Evolutionary conservation across 306 rosid genomes (phyloP).

Genomic region (Acacia confusa): DNA sequence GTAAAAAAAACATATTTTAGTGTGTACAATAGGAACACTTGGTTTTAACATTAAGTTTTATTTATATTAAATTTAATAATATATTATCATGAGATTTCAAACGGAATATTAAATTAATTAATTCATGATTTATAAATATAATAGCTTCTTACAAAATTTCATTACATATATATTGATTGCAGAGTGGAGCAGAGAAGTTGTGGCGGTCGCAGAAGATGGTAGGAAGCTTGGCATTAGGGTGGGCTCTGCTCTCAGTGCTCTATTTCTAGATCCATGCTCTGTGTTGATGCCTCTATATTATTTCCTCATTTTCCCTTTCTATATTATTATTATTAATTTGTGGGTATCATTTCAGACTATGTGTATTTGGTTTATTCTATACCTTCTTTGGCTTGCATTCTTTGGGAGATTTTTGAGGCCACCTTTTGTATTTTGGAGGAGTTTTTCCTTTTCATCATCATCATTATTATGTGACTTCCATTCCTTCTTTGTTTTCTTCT

Average conservation of each 20-base stretch:
- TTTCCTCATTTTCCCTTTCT: not conserved
- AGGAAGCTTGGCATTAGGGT: slow-evolving; percentile 50
- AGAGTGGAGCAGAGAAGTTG: slow-evolving; percentile 63
- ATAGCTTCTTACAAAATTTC: not conserved
- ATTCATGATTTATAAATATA: not conserved
- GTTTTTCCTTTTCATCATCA: not conserved
- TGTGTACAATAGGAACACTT: too few species aligned
- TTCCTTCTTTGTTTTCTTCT: not conserved
- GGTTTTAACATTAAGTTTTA: too few species aligned
- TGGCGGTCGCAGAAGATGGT: slow-evolving; percentile 42
- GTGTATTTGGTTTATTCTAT: not conserved
- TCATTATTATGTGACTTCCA: slow-evolving; percentile 8
- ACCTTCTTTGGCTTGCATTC: slow-evolving; percentile 44
- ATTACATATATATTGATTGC: not conserved
- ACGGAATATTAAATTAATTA: too few species aligned
- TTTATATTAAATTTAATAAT: too few species aligned
- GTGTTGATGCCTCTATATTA: not conserved
- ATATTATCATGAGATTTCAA: too few species aligned
- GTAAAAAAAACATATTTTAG: too few species aligned
- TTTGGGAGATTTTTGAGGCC: slow-evolving; percentile 50
- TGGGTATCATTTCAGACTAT: slow-evolving; percentile 1
- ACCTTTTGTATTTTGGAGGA: slow-evolving; percentile 22
- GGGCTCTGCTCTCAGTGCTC: slow-evolving; percentile 43
- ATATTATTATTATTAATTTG: slow-evolving; percentile 2
- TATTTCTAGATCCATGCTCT: not conserved